These are phyloP conservation scores for Coemansia guatemalensis DNA, from an alignment of 192 early-diverging fungal species.

Conservation along the genomic window DNA sequence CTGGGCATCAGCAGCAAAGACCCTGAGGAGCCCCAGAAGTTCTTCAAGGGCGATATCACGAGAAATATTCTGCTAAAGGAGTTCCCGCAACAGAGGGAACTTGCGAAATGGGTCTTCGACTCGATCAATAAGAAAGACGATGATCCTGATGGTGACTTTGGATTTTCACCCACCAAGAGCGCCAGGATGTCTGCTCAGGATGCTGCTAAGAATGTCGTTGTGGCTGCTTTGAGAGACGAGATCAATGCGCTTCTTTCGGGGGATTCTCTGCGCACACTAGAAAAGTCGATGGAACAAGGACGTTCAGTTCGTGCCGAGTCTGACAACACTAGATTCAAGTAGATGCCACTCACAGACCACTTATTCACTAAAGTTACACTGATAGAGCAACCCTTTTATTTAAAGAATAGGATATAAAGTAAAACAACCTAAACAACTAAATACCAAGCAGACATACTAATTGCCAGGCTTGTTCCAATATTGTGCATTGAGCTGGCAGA, in stretches of 20 bases:
- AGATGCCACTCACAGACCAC: background rate
- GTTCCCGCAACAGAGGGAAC: conserved; percentile 31
- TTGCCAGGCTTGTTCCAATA: too few species aligned
- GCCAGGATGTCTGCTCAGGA: background rate
- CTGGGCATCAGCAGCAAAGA: too few species aligned
- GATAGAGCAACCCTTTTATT: too few species aligned
- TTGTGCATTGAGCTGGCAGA: too few species aligned
- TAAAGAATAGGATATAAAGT: too few species aligned
- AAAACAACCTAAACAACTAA: too few species aligned
- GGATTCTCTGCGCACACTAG: background rate
- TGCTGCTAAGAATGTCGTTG: background rate
- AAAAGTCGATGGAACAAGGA: background rate
- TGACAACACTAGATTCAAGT: background rate
- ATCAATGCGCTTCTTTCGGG: conserved; percentile 3
- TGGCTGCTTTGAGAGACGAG: conserved; percentile 1
- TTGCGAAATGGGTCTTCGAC: background rate
- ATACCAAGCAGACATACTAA: background rate
- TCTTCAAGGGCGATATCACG: conserved; percentile 29
- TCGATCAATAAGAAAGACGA: too few species aligned
- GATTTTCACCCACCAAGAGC: too few species aligned
- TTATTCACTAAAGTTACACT: too few species aligned
- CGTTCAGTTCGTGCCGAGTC: conserved; percentile 10
- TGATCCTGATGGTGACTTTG: background rate
- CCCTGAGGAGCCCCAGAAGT: background rate
- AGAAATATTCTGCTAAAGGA: conserved; percentile 52